Conservation (phyloP, 805 yeast genomes). For the Yarrowia divulgata region DNA sequence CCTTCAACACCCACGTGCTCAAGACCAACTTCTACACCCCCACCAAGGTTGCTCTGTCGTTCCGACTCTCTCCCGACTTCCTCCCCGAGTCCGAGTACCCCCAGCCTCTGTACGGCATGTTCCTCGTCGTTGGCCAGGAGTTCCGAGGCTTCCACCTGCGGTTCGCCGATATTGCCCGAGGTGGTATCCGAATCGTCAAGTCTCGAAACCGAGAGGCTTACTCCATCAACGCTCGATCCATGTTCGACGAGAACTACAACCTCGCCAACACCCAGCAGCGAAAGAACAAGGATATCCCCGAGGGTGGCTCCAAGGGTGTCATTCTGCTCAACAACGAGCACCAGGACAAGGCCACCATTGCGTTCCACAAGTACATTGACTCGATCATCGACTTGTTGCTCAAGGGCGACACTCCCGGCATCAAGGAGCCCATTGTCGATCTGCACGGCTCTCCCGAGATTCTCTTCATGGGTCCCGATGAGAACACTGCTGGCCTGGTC, state of each 20-base stretch:
- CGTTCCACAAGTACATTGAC: constrained; percentile 93
- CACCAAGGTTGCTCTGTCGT: constrained; percentile 92
- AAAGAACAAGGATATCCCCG: constrained; percentile 97
- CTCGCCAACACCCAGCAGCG: constrained; percentile 95
- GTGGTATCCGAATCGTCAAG: constrained; percentile 95
- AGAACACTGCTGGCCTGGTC: constrained; percentile 93
- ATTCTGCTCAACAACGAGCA: constrained; percentile 74
- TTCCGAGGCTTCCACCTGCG: constrained; percentile 97
- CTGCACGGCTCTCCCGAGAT: constrained; percentile 85
- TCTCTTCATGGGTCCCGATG: constrained; percentile 98
- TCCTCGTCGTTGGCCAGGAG: constrained; percentile 93
- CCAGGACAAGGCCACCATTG: constrained; percentile 79
- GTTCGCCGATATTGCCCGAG: constrained; percentile 96
- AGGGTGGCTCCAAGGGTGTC: constrained; percentile 99
- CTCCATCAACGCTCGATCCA: constrained; percentile 79
- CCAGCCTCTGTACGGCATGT: constrained; percentile 92
- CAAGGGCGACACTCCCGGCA: constrained; percentile 72
- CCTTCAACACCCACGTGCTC: constrained; percentile 84
- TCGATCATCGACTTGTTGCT: constrained; percentile 85
- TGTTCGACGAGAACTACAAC: constrained; percentile 96
- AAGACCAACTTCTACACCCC: constrained; percentile 95
- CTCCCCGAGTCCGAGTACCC: constrained; percentile 89
- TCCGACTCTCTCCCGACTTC: constrained; percentile 86
- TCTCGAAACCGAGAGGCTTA: constrained; percentile 87
- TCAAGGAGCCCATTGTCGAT: constrained; percentile 85